phyloP scores from a whole-genome alignment of 2,329 filamentous ascomycete species.

The Aspergillus phoenicis region DNA sequence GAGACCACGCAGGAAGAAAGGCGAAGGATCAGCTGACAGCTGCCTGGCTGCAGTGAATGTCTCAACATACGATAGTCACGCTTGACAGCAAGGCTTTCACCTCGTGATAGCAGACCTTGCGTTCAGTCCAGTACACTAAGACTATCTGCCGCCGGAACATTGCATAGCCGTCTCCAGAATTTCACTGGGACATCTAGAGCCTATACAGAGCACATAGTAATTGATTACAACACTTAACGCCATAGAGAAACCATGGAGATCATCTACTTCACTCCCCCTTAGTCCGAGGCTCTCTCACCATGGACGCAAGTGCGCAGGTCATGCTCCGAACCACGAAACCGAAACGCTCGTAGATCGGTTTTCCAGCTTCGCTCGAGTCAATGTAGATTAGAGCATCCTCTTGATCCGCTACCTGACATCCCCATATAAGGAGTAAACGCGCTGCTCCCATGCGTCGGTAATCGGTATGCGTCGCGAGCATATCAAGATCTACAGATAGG shows the following conservation, averaged over 20 bases:
- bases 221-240: neutral
- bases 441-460: slow-evolving; percentile 9
- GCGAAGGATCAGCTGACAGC: too few relatives aligned
- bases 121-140: too few relatives aligned
- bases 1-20: too few relatives aligned
- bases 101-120: too few relatives aligned
- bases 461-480: slow-evolving; percentile 12
- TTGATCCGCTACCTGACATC: slow-evolving; percentile 6
- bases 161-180: too few relatives aligned
- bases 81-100: too few relatives aligned
- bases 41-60: too few relatives aligned
- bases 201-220: too few relatives aligned
- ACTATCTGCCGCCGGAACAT: too few relatives aligned
- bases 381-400: neutral
- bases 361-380: slow-evolving; percentile 15
- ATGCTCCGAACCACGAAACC: slow-evolving; percentile 21
- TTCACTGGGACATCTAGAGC: too few relatives aligned
- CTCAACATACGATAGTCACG: too few relatives aligned
- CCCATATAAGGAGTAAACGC: slow-evolving; percentile 3
- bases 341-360: slow-evolving; percentile 10
- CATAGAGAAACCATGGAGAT: neutral
- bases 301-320: neutral
- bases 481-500: neutral
- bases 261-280: neutral
- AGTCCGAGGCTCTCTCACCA: neutral